Base-by-base conservation (phyloP, 331 rosid species). In the Arachis monticola region DNA sequence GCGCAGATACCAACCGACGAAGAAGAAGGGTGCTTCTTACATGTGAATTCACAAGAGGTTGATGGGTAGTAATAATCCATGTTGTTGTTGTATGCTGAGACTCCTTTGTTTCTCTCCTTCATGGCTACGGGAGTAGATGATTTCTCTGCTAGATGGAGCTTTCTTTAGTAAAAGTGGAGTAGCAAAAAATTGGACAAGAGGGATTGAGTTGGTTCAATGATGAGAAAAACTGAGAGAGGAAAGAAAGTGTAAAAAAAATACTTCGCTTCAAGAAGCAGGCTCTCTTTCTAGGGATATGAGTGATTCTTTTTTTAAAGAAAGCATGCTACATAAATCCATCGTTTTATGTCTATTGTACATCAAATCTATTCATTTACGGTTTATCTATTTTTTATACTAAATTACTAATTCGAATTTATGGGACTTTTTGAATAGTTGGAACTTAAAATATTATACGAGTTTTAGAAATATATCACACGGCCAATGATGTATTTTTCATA, bases 1-100 rank as follows among this genome's bases (percentile, higher is more conserved):
- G 98, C 93, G 61, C 99, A 95, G 1, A 95, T 87, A 5, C 99
- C 99, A 17, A 76, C 89, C 0, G 96, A 80, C 2, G 96, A 86
- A 27, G 96, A 87, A 77, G 97, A 85, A 7, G 98, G 98, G 67
- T 95, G 99, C 66, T 80, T 90, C 79, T 77, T 85, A 68, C 99
- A 95, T 6, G 87, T 89, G 70, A 84, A 70, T 42, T 92, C 97
- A 10, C 40, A 35, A 35, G 91, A 90, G 11, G 90, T 79, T 11
- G 98, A 88, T 11, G 98, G 87, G 41, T 86, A 91, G 81, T 84
- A 87, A 42, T 81, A 85, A 47, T 91, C 95, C 92, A 86, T 88
- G 52, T 92, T 90, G 60, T 79, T 79, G 82, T 14, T 81, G 83
- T 76, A 75, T 70, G 82, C 70, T 45, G 84, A 88, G 9, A 84